These are phyloP conservation scores for Royoungia palumana DNA, from an alignment of 768 basidiomycete species.

Conservation along the genomic window DNA sequence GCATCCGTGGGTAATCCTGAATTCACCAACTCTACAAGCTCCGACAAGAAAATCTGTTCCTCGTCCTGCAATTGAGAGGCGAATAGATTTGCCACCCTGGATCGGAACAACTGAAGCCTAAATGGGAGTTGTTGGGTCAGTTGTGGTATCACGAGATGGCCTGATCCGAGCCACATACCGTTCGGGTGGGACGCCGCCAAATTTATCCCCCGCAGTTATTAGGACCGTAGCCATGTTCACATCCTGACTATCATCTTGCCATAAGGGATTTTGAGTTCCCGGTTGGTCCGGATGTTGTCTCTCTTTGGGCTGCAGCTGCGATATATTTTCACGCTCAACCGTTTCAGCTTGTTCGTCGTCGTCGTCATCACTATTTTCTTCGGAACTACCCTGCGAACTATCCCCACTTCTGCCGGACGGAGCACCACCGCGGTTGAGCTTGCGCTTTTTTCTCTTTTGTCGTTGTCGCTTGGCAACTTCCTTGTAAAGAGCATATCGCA, in stretches of 20 bases:
- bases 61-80: conserved; percentile 65
- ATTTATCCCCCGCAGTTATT: conserved; percentile 35
- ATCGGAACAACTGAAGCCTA: conserved; percentile 79
- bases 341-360: conserved; percentile 37
- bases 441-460: conserved; percentile 76
- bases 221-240: conserved; percentile 55
- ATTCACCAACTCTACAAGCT: conserved; percentile 74
- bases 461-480: conserved; percentile 82
- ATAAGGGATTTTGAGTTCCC: conserved; percentile 53
- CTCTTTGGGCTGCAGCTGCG: conserved; percentile 31
- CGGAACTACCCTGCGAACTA: conserved; percentile 35
- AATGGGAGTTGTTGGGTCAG: neutral
- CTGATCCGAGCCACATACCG: conserved; percentile 44
- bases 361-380: conserved; percentile 41
- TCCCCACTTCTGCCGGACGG: conserved; percentile 51
- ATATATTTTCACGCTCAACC: conserved; percentile 50
- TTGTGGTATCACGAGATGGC: neutral
- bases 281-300: conserved; percentile 25
- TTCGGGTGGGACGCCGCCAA: conserved; percentile 49
- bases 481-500: conserved; percentile 96
- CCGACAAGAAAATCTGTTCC: conserved; percentile 69
- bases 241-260: conserved; percentile 68
- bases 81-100: conserved; percentile 70
- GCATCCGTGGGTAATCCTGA: conserved; percentile 62
- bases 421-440: conserved; percentile 68